Evolutionary conservation across 352 stramenopile genomes (phyloP), one percentile per base, ranked within the genome.

Genomic region (Pythium volutum): DNA sequence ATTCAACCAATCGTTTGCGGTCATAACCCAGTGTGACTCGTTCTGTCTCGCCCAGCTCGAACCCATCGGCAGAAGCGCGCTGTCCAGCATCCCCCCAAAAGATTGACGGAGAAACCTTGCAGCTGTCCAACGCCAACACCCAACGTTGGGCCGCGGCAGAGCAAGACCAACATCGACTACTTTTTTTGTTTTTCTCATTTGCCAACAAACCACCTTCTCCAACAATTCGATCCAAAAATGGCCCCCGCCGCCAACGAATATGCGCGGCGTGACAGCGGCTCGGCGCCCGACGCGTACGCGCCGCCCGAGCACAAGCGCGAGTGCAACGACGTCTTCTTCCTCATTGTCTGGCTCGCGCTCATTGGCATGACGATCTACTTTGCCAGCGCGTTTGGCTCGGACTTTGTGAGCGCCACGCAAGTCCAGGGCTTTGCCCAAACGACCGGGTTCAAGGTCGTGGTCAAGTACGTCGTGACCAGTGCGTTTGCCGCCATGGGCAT

Each of bases 401-500:
- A 72, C 20, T 67, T 77, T 53, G 54, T 74, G 4, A 38, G 59
- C 34, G 59, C 67, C 20, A 70, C 65, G 12, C 25, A 72, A 53
- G 43, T 69, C 27, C 20, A 81, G 27, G 76, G 69, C 11, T 23
- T 80, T 8, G 42, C 52, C 9, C 38, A 73, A 26, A 73, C 66
- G 8, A 84, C 76, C 18, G 81, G 78, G 29, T 76, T 91, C 12
- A 67, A 80, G 23, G 45, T 89, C 36, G 61, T 91, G 60, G 54
- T 90, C 25, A 73, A 72, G 36, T 84, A 88, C 62, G 68, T 89
- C 23, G 49, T 73, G 22, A 63, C 74, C 20, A 80, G 71, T n/a
- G 81, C 70, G 20, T 75, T 89, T 14, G 67, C 76, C 3, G 71
- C 81, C 42, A 81, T 85, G 46, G 73, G 67, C 16, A 76, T 89